phyloP scores from a whole-genome alignment of 78 protist species.

The Dictyostelium capitatum region DNA sequence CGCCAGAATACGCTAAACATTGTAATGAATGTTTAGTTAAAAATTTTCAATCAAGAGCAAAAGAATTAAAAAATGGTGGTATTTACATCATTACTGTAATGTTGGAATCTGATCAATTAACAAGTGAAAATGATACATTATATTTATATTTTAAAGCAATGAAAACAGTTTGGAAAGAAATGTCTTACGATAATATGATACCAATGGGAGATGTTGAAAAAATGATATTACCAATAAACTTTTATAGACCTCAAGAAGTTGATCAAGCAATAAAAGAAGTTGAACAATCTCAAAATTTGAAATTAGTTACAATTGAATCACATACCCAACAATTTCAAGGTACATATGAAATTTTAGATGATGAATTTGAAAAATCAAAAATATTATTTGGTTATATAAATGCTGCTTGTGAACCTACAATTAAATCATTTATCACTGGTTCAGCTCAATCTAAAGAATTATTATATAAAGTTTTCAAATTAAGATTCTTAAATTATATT shows the following conservation, averaged over 20 bases:
- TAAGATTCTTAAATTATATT: neutral
- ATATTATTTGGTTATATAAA: neutral
- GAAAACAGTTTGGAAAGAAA: neutral
- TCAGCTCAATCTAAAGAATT: neutral
- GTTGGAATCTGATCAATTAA: neutral
- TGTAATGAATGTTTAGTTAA: neutral
- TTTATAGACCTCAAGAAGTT: neutral
- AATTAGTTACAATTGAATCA: neutral
- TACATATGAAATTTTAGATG: neutral
- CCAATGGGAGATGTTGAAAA: neutral
- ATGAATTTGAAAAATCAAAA: neutral
- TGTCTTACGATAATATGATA: neutral
- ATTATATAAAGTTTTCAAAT: neutral
- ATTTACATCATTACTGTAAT: neutral
- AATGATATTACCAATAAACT: neutral
- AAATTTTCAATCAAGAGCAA: neutral
- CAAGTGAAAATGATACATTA: neutral
- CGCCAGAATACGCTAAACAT: neutral
- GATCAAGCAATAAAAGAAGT: neutral
- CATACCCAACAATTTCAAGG: neutral
- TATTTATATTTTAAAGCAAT: neutral
- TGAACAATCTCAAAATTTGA: neutral
- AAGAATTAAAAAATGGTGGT: constrained; percentile 25
- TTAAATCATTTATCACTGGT: neutral
- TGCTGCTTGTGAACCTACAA: neutral